Evolutionary conservation across 2,329 filamentous ascomycete genomes (phyloP).

Genomic region (Penicillium sp.): DNA sequence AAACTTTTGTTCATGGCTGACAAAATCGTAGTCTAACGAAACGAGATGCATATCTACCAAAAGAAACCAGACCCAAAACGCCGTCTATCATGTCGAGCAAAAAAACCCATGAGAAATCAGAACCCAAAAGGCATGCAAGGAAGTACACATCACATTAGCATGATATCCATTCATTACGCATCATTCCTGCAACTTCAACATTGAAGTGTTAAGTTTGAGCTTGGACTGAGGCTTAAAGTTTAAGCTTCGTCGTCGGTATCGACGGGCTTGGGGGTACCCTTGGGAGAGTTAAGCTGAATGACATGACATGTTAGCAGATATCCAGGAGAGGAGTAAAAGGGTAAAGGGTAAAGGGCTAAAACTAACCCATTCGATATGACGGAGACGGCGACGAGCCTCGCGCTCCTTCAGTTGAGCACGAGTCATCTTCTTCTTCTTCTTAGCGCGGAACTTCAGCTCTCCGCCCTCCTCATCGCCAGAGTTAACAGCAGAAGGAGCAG

Average conservation of each 20-base stretch:
- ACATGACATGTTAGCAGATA: conserved; percentile 16
- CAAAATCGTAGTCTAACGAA: conserved; percentile 10
- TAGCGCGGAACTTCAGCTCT: conserved; percentile 82
- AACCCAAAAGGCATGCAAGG: conserved; percentile 26
- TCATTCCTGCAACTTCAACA: conserved; percentile 20
- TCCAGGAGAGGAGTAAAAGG: conserved; percentile 6
- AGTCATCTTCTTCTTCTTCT: conserved; percentile 99
- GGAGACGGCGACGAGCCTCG: conserved; percentile 81
- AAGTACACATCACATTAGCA: conserved; percentile 19
- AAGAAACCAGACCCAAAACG: conserved; percentile 20
- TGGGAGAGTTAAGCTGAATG: conserved; percentile 80
- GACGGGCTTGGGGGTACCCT: conserved; percentile 76
- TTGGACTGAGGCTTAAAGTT: too few species aligned
- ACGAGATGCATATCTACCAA: conserved; percentile 23
- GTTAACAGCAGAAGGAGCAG: conserved; percentile 70
- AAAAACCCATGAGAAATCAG: conserved; percentile 25
- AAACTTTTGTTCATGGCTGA: conserved; percentile 21
- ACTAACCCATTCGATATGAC: conserved; percentile 70
- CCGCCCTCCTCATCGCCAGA: conserved; percentile 80
- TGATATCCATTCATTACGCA: conserved; percentile 27
- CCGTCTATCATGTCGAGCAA: conserved; percentile 33
- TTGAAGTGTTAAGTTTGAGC: too few species aligned
- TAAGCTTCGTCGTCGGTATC: conserved; percentile 77
- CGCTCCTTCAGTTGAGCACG: conserved; percentile 94
- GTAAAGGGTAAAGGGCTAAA: too few species aligned